Evolutionary conservation across 768 basidiomycete genomes (phyloP), one percentile per base, ranked within the genome.

Genomic region (Mycena latifolia): DNA sequence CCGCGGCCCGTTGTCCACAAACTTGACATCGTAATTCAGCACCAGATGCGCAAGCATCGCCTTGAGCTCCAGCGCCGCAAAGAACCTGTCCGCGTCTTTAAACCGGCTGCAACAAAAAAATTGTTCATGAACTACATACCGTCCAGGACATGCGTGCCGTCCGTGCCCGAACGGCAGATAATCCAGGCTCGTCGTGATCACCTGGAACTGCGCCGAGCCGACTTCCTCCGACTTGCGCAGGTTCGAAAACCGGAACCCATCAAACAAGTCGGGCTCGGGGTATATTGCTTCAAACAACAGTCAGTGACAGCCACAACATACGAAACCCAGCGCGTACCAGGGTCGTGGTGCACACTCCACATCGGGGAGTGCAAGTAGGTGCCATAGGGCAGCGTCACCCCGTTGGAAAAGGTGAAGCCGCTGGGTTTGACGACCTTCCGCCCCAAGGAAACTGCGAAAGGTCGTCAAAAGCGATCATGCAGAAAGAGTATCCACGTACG

Each of bases 351-450:
- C 24, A 64, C 56, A 24, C 33, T 37, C 61, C 67, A 63, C 48
- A 61, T 63, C 37, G 67, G 60, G 0, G 66, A 55, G 43, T 67
- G 56, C 15, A 67, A 8, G 48, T 67, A 67, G 4, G 63, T 66
- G 18, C 73, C 73, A 20, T 55, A 55, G 2, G 73, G 73, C 28
- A 74, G 47, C 5, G 35, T 57, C 7, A 65, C 64, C 28, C 73
- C 73, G 41, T 74, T 67, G 2, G 73, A 72, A 52, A 74, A 74
- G 9, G 69, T 69, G 33, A 73, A 74, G 33, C 70, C 71, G 18
- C 48, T 37, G 10, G 28, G 48, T 25, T 70, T 71, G 45, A 73
- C 50, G 5, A 70, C 69, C 20, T 64, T 69, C 7, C 73, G 72
- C 9, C 45, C 57, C 28, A 71, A 45, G 3, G 59, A 62, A 3